These are phyloP conservation scores for Colletotrichum scovillei DNA, from an alignment of 2,329 filamentous ascomycete genomes.

Conservation along the genomic window DNA sequence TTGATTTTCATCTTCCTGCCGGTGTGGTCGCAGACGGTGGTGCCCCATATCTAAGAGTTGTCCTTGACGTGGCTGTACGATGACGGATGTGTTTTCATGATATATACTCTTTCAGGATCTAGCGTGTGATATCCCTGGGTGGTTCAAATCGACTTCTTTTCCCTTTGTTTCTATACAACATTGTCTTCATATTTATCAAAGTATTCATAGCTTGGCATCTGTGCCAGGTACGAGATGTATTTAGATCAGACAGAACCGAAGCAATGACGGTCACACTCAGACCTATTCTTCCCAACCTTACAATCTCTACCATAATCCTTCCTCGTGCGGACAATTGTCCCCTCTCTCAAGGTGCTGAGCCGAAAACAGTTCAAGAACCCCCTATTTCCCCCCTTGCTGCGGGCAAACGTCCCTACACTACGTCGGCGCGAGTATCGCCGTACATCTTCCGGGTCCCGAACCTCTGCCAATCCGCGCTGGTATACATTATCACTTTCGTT, in stretches of 20 bases:
- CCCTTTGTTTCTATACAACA: neutral
- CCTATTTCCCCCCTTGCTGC: too few relatives aligned
- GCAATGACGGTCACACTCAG: neutral
- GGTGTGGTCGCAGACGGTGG: constrained; percentile 51
- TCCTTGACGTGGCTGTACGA: neutral
- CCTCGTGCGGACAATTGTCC: too few relatives aligned
- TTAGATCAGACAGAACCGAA: neutral
- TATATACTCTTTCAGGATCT: neutral
- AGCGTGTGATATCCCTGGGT: constrained; percentile 1
- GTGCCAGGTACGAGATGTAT: neutral
- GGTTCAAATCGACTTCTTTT: neutral
- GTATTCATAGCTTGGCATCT: neutral
- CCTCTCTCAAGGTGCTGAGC: too few relatives aligned
- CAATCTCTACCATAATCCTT: too few relatives aligned
- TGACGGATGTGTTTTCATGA: neutral
- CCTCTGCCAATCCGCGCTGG: too few relatives aligned
- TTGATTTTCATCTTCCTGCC: constrained; percentile 56
- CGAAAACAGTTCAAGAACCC: too few relatives aligned
- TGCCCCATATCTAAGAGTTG: neutral
- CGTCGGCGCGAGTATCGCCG: too few relatives aligned
- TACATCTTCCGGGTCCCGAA: too few relatives aligned
- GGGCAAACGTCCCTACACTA: too few relatives aligned
- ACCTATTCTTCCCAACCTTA: too few relatives aligned
- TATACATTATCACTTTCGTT: too few relatives aligned
- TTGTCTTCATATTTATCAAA: neutral